A percentile compares a stretch with the other conserved stretches of the same genome.
These are phyloP conservation scores for Telopea speciosissima DNA, from an alignment of 177 flowering plant genomes.

Conservation along the genomic window DNA sequence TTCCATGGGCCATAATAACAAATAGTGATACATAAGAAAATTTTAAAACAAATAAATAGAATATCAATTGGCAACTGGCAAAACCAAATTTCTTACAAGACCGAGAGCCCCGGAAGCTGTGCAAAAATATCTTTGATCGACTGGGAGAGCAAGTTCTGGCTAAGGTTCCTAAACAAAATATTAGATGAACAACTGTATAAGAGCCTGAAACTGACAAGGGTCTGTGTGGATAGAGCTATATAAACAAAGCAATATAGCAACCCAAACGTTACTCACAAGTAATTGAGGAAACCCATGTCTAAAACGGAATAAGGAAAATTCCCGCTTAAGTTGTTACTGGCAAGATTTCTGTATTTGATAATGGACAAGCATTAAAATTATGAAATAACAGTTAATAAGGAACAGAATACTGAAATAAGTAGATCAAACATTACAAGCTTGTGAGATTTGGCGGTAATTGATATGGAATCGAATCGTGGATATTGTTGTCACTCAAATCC, in stretches of 20 bases:
- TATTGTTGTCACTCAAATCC: constrained; percentile 73
- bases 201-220: not conserved
- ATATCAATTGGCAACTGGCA: not conserved
- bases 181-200: not conserved
- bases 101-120: constrained; percentile 38
- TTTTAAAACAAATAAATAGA: not conserved
- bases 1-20: too few species aligned
- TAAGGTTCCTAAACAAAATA: constrained; percentile 57
- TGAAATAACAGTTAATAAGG: not conserved
- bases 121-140: constrained; percentile 59
- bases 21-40: too few species aligned
- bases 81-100: constrained; percentile 49
- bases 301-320: constrained; percentile 81
- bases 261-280: constrained; percentile 50
- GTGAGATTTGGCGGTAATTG: constrained; percentile 88
- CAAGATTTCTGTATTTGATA: constrained; percentile 65
- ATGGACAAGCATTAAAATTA: not conserved
- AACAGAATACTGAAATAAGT: constrained; percentile 7
- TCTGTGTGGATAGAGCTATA: not conserved
- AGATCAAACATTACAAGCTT: constrained; percentile 47
- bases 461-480: constrained; percentile 79
- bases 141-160: constrained; percentile 55
- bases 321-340: constrained; percentile 69
- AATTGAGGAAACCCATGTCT: constrained; percentile 53
- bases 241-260: constrained; percentile 2